Base-by-base conservation (phyloP, 202 grass and related monocot genomes). In the Setaria italica region DNA sequence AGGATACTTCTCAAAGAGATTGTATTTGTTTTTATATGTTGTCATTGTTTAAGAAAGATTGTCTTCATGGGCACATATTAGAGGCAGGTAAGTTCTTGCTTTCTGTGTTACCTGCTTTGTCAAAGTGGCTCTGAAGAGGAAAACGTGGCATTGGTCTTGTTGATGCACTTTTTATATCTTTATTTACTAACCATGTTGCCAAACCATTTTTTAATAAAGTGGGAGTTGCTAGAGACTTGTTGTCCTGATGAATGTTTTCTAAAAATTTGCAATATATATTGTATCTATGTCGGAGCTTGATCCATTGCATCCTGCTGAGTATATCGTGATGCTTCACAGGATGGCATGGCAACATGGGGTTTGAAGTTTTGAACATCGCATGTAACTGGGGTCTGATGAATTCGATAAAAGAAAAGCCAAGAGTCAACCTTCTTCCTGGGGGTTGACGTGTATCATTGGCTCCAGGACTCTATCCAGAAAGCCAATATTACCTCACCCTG, bases 261-360 rank as follows among this genome's bases (percentile, higher is more conserved):
- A 30, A 19, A 73, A 80, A 35, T n/a, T 15, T 74, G 34, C 15
- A 65, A 34, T 53, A 34, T 47, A 9, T 35, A 8, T 20, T 59
- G 30, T 19, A 39, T 57, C 49, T 13, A 48, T 77, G 37, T 49
- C 35, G 11, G 74, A 49, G 0, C 8, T 32, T 60, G 43, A 50
- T 78, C 83, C 47, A 37, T 37, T 35, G 21, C 64, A 80, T 55
- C 34, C 21, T 42, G 9, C 25, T 74, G 4, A 13, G 30, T 62
- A 71, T 72, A 32, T 39, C 30, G 25, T 69, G 13, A 39, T 56
- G 56, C 71, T 72, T 70, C n/a, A 16, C 68, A 73, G 53, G 62
- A 54, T 34, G 43, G 15, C 25, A n/a, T 5, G 1, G 51, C 60
- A 85, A 62, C 43, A 25, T 33, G 16, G 39, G 4, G 39, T 5